These are phyloP conservation scores for Aspergillus jensenii DNA, from an alignment of 2,329 filamentous ascomycete species.

Conservation along the genomic window DNA sequence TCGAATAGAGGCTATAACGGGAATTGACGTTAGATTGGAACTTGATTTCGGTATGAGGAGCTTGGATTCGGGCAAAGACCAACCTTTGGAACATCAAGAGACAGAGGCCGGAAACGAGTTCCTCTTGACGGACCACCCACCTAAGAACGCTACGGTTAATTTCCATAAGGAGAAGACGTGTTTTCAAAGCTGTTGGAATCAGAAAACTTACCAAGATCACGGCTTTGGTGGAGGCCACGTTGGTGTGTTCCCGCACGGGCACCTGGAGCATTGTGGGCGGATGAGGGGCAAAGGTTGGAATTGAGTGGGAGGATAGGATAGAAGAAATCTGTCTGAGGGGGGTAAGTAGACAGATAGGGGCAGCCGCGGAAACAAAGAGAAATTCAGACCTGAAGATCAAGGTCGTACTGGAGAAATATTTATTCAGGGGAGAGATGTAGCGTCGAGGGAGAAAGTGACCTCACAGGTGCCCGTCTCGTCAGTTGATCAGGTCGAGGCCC, in stretches of 20 bases:
- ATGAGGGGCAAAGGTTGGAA: conserved; percentile 15
- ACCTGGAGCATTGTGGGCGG: conserved; percentile 45
- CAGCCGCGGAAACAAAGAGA: background rate
- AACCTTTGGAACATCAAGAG: conserved; percentile 94
- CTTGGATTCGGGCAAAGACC: conserved; percentile 22
- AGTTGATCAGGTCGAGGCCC: conserved; percentile 9
- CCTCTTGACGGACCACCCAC: conserved; percentile 94
- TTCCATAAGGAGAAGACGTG: conserved; percentile 5
- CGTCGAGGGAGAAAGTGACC: background rate
- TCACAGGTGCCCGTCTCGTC: conserved; percentile 2
- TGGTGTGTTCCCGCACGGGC: conserved; percentile 43
- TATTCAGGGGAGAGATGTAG: conserved; percentile 2
- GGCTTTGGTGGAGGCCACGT: conserved; percentile 74
- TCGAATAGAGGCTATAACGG: conserved; percentile 82
- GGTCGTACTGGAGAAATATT: background rate
- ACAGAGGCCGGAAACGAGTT: conserved; percentile 91
- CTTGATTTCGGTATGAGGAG: background rate
- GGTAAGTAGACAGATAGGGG: background rate
- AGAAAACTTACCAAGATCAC: conserved; percentile 74
- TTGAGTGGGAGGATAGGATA: conserved; percentile 2
- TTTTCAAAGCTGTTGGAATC: background rate
- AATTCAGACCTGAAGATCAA: background rate
- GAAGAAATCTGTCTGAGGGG: background rate
- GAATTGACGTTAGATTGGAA: conserved; percentile 11
- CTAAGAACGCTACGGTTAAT: conserved; percentile 50